A percentile compares a stretch with the other conserved stretches of the same genome.
These are phyloP conservation scores for Saccharomycopsis sp. DNA, from an alignment of 805 yeast species.

Conservation along the genomic window DNA sequence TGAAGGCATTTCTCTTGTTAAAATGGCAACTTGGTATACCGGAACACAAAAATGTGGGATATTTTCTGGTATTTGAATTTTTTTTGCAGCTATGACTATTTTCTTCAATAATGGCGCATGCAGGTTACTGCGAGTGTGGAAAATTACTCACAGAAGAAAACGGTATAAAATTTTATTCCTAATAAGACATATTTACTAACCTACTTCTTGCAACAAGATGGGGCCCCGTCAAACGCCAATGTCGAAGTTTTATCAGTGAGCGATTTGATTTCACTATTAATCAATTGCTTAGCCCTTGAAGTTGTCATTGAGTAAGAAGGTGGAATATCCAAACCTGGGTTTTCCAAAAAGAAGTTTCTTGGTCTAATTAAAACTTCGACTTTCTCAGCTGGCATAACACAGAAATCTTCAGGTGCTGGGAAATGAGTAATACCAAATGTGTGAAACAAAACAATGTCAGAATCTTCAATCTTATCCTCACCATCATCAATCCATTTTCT, in stretches of 20 bases:
- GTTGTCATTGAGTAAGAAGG: constrained; percentile 54
- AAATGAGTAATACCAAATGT: constrained; percentile 81
- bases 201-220: constrained; percentile 20
- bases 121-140: too few relatives aligned
- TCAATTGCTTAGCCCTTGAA: constrained; percentile 34
- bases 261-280: constrained; percentile 34
- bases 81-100: too few relatives aligned
- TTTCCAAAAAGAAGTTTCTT: constrained; percentile 69
- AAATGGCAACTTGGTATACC: too few relatives aligned
- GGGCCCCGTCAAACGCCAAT: constrained; percentile 40
- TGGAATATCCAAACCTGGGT: constrained; percentile 68
- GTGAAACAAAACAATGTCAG: constrained; percentile 71
- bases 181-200: too few relatives aligned
- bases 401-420: constrained; percentile 89
- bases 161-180: too few relatives aligned
- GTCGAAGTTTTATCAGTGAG: constrained; percentile 43
- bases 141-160: too few relatives aligned
- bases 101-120: too few relatives aligned
- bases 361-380: constrained; percentile 70
- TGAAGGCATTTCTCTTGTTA: constrained; percentile 8
- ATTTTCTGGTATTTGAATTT: too few relatives aligned
- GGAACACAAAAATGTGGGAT: too few relatives aligned
- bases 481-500: constrained; percentile 65
- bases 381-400: constrained; percentile 83
- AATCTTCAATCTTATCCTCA: constrained; percentile 48